Conservation (phyloP, 176 grass and related monocot species). For the Pontederia paniculata region DNA sequence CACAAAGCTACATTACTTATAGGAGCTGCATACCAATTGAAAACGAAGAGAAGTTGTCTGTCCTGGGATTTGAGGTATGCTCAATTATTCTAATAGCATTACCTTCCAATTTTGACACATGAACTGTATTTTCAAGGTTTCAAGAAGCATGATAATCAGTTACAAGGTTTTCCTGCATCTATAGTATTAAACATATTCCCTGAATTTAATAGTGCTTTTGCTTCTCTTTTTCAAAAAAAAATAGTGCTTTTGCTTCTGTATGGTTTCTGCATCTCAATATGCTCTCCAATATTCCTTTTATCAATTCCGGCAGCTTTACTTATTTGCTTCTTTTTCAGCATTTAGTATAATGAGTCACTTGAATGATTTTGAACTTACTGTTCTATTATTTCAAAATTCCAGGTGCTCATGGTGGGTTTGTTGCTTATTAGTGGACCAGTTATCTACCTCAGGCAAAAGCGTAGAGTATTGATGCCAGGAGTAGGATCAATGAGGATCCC, state of each 20-base stretch:
- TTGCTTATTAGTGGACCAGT: slow-evolving; percentile 12
- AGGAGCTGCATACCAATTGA: slow-evolving; percentile 76
- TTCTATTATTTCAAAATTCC: neutral
- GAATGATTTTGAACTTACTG: neutral
- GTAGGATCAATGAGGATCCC: slow-evolving; percentile 3
- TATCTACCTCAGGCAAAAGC: slow-evolving; percentile 11
- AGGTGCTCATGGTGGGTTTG: slow-evolving; percentile 14
- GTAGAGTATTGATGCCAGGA: slow-evolving; percentile 5
- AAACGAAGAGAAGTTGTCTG: slow-evolving; percentile 63
- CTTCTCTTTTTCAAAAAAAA: too few species aligned
- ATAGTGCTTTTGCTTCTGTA: too few species aligned
- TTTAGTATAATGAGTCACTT: neutral
- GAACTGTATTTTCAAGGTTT: neutral
- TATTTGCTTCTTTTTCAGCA: neutral
- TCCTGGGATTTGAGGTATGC: slow-evolving; percentile 92
- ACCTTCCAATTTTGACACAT: too few species aligned
- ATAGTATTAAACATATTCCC: too few species aligned
- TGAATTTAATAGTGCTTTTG: too few species aligned
- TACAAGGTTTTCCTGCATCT: too few species aligned
- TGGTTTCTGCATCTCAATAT: too few species aligned
- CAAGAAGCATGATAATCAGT: too few species aligned
- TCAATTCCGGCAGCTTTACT: neutral
- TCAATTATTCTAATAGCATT: neutral
- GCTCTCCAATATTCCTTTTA: too few species aligned
- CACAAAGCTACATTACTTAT: slow-evolving; percentile 55